phyloP scores from a whole-genome alignment of 2,329 filamentous ascomycete genomes.

The Paecilomyces sp. region DNA sequence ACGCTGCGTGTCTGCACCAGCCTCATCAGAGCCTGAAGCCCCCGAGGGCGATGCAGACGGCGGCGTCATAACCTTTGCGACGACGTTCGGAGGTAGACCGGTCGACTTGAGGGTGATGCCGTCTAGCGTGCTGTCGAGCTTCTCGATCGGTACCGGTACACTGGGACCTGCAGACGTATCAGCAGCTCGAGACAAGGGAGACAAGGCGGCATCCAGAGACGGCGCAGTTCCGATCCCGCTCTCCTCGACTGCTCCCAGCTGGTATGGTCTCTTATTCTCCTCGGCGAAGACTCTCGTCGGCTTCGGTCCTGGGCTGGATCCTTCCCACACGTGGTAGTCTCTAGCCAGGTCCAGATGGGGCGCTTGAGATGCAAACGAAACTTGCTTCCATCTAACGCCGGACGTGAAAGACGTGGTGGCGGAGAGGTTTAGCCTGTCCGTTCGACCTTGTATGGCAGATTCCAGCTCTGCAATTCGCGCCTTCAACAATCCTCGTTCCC shows the following conservation, averaged over 20 bases:
- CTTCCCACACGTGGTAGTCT: conserved; percentile 36
- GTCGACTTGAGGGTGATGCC: conserved; percentile 42
- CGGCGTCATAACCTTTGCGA: conserved; percentile 37
- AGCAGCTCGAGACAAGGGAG: conserved; percentile 25
- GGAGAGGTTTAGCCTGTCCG: not conserved
- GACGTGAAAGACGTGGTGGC: conserved; percentile 9
- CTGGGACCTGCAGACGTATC: conserved; percentile 24
- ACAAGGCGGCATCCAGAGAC: conserved; percentile 35
- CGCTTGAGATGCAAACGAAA: not conserved
- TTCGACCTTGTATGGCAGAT: conserved; percentile 16
- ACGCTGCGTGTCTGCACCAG: conserved; percentile 12
- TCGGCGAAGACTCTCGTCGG: conserved; percentile 38
- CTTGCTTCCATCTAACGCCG: conserved; percentile 4
- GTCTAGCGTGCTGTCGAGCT: conserved; percentile 39
- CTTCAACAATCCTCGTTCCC: conserved; percentile 35
- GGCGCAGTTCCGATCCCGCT: conserved; percentile 19
- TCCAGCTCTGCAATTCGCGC: conserved; percentile 36
- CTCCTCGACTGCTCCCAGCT: conserved; percentile 22
- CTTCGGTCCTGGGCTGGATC: conserved; percentile 29
- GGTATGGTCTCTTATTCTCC: conserved; percentile 21
- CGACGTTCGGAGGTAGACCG: conserved; percentile 35
- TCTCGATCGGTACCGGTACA: conserved; percentile 39
- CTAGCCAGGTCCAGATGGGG: conserved; percentile 5
- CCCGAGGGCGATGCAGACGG: conserved; percentile 25
- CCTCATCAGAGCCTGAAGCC: conserved; percentile 14